Evolutionary conservation across 2,329 filamentous ascomycete genomes (phyloP).

Genomic region (Parastagonospora nodorum): DNA sequence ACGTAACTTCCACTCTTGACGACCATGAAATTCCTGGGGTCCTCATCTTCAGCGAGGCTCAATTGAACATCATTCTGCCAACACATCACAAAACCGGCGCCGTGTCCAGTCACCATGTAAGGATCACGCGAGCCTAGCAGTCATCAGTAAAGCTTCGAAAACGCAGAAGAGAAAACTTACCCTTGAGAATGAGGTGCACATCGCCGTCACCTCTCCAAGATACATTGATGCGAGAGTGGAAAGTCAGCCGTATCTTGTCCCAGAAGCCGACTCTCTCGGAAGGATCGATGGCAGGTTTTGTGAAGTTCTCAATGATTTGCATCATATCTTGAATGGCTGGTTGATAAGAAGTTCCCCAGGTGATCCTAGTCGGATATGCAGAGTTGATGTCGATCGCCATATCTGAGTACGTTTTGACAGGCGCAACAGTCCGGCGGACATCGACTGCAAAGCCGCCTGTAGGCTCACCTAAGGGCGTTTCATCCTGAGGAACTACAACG

Average conservation of each 20-base stretch:
- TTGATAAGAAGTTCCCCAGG: conserved; percentile 97
- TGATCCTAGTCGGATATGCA: conserved; percentile 86
- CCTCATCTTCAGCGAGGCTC: conserved; percentile 81
- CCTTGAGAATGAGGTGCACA: conserved; percentile 90
- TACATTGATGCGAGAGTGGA: conserved; percentile 87
- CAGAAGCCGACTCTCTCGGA: conserved; percentile 96
- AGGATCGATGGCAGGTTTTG: conserved; percentile 90
- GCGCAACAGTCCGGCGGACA: conserved; percentile 87
- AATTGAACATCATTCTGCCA: conserved; percentile 94
- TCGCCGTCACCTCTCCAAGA: conserved; percentile 96
- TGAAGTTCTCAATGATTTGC: conserved; percentile 98
- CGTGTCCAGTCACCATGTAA: conserved; percentile 88
- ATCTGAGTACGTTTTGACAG: conserved; percentile 95
- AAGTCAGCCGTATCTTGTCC: conserved; percentile 95
- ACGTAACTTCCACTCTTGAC: conserved; percentile 96
- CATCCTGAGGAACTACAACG: conserved; percentile 77
- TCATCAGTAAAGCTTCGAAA: conserved; percentile 9
- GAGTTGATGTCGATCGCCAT: conserved; percentile 93
- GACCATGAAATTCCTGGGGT: conserved; percentile 92
- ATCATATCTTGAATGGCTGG: conserved; percentile 99
- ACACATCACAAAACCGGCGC: conserved; percentile 96
- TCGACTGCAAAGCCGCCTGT: conserved; percentile 78
- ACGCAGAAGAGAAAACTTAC: conserved; percentile 46
- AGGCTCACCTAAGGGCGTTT: conserved; percentile 59
- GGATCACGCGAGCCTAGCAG: conserved; percentile 75